Conservation (phyloP, 208 protist genomes). For the Trypanosomatidae sp. region DNA sequence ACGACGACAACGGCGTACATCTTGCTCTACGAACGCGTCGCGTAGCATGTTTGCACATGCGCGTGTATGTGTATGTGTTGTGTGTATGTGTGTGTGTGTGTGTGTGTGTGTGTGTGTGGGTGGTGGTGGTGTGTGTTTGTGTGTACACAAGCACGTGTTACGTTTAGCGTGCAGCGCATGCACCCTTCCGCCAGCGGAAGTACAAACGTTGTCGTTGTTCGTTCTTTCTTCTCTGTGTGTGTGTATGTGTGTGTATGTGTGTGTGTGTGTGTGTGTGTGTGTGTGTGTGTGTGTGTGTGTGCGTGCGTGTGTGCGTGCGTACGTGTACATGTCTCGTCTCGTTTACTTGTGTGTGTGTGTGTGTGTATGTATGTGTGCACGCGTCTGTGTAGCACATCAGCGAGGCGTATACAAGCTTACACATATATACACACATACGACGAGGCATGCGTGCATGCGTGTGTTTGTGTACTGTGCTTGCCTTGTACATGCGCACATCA, state of each 20-base stretch:
- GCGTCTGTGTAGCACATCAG: too few species aligned
- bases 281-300: too few species aligned
- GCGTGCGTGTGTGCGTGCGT: too few species aligned
- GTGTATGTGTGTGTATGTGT: conserved; percentile 1
- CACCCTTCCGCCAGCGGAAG: too few species aligned
- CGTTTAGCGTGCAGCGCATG: neutral
- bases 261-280: conserved; percentile 1
- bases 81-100: neutral
- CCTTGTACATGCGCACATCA: too few species aligned
- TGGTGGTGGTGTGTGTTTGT: conserved; percentile 1
- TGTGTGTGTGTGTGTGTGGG: conserved; percentile 1
- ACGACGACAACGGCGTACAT: conserved; percentile 81
- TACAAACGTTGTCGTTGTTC: conserved; percentile 6
- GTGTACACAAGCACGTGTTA: neutral
- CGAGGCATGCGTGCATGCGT: too few species aligned
- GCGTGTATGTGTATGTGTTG: conserved; percentile 1
- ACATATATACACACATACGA: too few species aligned
- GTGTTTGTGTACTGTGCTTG: too few species aligned
- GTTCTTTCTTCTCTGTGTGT: neutral
- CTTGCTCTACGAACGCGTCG: conserved; percentile 77
- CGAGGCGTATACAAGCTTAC: too few species aligned
- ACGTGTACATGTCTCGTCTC: too few species aligned
- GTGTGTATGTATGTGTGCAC: too few species aligned
- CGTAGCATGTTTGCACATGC: conserved; percentile 9
- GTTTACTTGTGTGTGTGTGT: too few species aligned